Conservation (phyloP, 2,329 filamentous ascomycete species). For the Hypoxylon sp. region DNA sequence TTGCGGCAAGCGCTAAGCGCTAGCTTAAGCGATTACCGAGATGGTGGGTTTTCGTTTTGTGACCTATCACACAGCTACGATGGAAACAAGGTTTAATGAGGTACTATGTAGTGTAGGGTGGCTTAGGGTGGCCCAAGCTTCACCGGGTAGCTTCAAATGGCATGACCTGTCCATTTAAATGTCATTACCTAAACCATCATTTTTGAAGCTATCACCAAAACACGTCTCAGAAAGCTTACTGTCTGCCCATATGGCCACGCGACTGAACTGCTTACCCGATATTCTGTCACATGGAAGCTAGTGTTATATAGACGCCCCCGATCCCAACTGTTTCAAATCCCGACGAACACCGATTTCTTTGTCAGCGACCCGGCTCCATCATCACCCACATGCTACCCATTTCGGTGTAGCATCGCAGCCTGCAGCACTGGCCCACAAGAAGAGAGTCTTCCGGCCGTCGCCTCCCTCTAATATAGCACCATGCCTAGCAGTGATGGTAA, state of each 20-base stretch:
- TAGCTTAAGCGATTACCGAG: constrained; percentile 36
- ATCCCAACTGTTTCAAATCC: not conserved
- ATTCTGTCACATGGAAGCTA: constrained; percentile 15
- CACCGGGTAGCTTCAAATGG: constrained; percentile 4
- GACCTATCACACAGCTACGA: constrained; percentile 28
- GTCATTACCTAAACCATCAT: constrained; percentile 25
- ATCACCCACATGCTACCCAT: constrained; percentile 10
- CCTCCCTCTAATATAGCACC: constrained; percentile 3
- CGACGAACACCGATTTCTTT: constrained; percentile 12
- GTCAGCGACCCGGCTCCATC: constrained; percentile 5
- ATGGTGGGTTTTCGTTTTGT: constrained; percentile 16
- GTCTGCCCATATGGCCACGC: constrained; percentile 5
- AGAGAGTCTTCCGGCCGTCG: not conserved
- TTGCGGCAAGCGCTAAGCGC: constrained; percentile 35
- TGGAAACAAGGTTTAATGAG: not conserved
- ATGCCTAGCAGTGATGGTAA: constrained; percentile 52
- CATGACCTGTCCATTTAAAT: constrained; percentile 29
- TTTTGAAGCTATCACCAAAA: constrained; percentile 42
- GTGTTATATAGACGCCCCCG: constrained; percentile 9
- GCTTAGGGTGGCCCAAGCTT: constrained; percentile 21
- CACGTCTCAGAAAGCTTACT: constrained; percentile 17
- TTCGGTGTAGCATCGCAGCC: constrained; percentile 2
- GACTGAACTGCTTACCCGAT: constrained; percentile 5
- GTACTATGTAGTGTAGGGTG: too few relatives aligned
- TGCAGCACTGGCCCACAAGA: not conserved